Base-by-base conservation (phyloP, 169 alveolate species). In the Plasmodium inui region DNA sequence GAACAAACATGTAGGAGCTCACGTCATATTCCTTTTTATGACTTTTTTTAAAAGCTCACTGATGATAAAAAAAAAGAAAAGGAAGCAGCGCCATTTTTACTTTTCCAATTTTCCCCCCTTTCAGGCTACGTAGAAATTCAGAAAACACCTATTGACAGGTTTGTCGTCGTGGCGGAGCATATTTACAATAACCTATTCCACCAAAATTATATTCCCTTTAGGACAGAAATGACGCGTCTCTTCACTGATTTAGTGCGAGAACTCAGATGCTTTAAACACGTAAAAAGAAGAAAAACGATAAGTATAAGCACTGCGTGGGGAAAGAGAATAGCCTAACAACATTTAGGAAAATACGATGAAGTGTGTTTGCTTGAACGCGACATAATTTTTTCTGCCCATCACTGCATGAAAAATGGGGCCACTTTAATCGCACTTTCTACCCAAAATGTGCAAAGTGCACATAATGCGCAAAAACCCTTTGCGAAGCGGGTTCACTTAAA, bases 41-140 rank as follows among this genome's bases (percentile, higher is more conserved):
- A 67, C 19, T 19, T 28, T 67, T 67, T 67, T 67, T 26, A 19
- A 22, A 41, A 26, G 39, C 76, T 39, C 19, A 34, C 28, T 19
- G 1, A 84, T 39, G 37, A 71, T 32, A 41, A 37, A 70, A 19
- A 39, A 8, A 26, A 34, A 5, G 37, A 46, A 26, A 72, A 71
- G 12, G 10, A 71, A 19, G 30, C 1, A 22, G 50, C 2, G 57
- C 32, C 32, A 85, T 41, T 83, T 57, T 83, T 34, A n/a, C 73
- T 9, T 83, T 6, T 61, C 72, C 50, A 70, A 19, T 44, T 67
- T 67, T 1, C 44, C 3, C 73, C 3, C 73, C 50, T 79, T 61
- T 30, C 37, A 88, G 94, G 94, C 37, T 91, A 91, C 37, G 67
- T 91, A 39, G 95, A 91, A 82, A 82, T 91, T 82, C 95, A 91